phyloP scores from a whole-genome alignment of 768 basidiomycete genomes.

The Termitomyces titanicus region DNA sequence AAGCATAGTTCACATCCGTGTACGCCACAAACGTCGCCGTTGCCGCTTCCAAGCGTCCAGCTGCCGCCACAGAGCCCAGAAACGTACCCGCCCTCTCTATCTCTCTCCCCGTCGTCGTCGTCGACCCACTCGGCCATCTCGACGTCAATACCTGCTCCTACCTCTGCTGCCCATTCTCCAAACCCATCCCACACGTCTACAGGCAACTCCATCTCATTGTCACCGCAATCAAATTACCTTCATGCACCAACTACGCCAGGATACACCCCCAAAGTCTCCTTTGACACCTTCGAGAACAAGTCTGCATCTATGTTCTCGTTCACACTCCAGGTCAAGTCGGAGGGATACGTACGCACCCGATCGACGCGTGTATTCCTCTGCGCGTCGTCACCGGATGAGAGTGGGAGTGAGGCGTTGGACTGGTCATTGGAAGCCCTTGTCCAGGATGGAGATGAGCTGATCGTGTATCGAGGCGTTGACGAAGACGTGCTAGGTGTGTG shows the following conservation, averaged over 20 bases:
- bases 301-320: slow-evolving; percentile 84
- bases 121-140: slow-evolving; percentile 1
- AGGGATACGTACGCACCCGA: slow-evolving; percentile 70
- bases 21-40: slow-evolving; percentile 21
- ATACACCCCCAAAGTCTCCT: slow-evolving; percentile 73
- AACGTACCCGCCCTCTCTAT: slow-evolving; percentile 11
- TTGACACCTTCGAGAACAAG: slow-evolving; percentile 85
- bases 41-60: slow-evolving; percentile 15
- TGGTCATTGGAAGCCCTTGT: slow-evolving; percentile 87
- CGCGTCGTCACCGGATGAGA: slow-evolving; percentile 85
- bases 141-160: slow-evolving; percentile 2
- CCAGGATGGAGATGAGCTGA: slow-evolving; percentile 88
- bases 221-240: slow-evolving; percentile 11
- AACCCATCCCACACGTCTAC: background rate
- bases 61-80: slow-evolving; percentile 19
- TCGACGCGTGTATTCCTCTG: slow-evolving; percentile 88
- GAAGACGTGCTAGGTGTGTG: slow-evolving; percentile 75
- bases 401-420: slow-evolving; percentile 82
- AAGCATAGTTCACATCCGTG: slow-evolving; percentile 37
- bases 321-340: slow-evolving; percentile 80
- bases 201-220: slow-evolving; percentile 7
- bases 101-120: slow-evolving; percentile 15
- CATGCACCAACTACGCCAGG: slow-evolving; percentile 21
- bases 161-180: background rate
- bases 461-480: slow-evolving; percentile 89